Percentiles rank a stretch among this genome's conserved stretches.
These are phyloP conservation scores for Lichtheimia hyalospora DNA, from an alignment of 371 early-diverging fungal species.

Conservation along the genomic window DNA sequence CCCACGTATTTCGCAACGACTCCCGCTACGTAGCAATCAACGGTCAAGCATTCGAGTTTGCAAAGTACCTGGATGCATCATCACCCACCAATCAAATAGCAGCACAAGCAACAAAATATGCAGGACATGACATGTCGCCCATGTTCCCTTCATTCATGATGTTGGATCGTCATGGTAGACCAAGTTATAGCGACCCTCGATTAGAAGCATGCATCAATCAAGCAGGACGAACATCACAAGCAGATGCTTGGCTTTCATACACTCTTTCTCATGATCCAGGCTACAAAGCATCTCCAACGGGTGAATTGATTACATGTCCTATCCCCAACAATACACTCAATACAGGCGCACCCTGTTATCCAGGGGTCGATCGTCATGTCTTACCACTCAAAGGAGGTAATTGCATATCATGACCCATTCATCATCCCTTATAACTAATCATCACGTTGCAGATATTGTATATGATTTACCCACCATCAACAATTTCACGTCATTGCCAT, in stretches of 20 bases:
- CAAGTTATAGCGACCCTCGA: slow-evolving; percentile 20
- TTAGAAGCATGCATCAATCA: slow-evolving; percentile 30
- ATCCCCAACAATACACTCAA: slow-evolving; percentile 26
- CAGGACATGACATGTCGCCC: slow-evolving; percentile 42
- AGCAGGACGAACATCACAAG: slow-evolving; percentile 13
- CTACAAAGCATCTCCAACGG: slow-evolving; percentile 17
- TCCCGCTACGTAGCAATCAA: slow-evolving; percentile 33
- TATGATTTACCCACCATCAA: slow-evolving; percentile 23
- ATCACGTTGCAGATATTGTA: slow-evolving; percentile 28
- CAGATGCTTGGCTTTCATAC: slow-evolving; percentile 38
- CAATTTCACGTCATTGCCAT: slow-evolving; percentile 25
- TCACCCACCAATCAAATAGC: slow-evolving; percentile 11
- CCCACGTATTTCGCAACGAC: slow-evolving; percentile 26
- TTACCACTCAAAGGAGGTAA: slow-evolving; percentile 11
- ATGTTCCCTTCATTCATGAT: slow-evolving; percentile 44
- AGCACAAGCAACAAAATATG: slow-evolving; percentile 30
- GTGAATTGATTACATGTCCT: slow-evolving; percentile 30
- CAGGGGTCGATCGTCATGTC: neutral
- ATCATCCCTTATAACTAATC: neutral
- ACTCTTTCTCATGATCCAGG: slow-evolving; percentile 33
- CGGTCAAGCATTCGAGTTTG: slow-evolving; percentile 41
- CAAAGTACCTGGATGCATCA: slow-evolving; percentile 13
- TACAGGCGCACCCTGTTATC: slow-evolving; percentile 44
- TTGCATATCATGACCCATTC: neutral
- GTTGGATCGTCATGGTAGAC: slow-evolving; percentile 20